These are phyloP conservation scores for Globisporangium iwayamae DNA, from an alignment of 352 stramenopile species.

Conservation along the genomic window DNA sequence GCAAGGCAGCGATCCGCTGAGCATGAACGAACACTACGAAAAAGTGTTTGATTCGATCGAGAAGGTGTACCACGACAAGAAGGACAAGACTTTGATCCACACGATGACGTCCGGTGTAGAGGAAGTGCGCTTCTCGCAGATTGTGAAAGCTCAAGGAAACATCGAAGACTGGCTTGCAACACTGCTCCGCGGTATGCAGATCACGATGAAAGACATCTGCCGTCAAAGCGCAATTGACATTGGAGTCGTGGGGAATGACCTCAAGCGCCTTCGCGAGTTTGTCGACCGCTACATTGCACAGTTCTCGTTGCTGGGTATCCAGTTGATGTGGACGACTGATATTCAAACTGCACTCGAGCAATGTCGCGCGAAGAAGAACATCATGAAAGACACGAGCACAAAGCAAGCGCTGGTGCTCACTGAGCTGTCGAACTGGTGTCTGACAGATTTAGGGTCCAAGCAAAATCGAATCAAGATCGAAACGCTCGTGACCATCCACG, in stretches of 20 bases:
- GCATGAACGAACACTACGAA: conserved; percentile 99
- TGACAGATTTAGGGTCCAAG: conserved; percentile 95
- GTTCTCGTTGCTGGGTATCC: conserved; percentile 94
- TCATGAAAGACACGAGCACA: conserved; percentile 96
- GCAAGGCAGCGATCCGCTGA: conserved; percentile 95
- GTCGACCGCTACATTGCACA: conserved; percentile 95
- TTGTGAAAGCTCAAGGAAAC: conserved; percentile 96
- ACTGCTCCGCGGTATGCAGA: conserved; percentile 93
- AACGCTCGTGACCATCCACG: conserved; percentile 97
- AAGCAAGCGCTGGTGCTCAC: conserved; percentile 92
- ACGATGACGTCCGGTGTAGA: conserved; percentile 94
- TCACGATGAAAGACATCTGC: conserved; percentile 98
- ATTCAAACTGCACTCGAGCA: conserved; percentile 94
- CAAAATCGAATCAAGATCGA: conserved; percentile 98
- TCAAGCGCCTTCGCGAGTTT: conserved; percentile 92
- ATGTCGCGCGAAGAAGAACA: conserved; percentile 95
- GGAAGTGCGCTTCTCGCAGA: conserved; percentile 92
- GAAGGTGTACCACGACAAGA: conserved; percentile 97
- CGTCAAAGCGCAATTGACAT: conserved; percentile 93
- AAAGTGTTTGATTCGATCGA: conserved; percentile 99
- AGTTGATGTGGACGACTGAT: conserved; percentile 97
- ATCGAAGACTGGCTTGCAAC: conserved; percentile 98
- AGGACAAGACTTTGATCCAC: conserved; percentile 96
- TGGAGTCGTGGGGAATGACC: conserved; percentile 85
- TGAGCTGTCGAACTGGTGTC: conserved; percentile 95